Evolutionary conservation across 495 filamentous ascomycete species (phyloP), one percentile per base, ranked within the genome.

Genomic region (Tuber aestivum): DNA sequence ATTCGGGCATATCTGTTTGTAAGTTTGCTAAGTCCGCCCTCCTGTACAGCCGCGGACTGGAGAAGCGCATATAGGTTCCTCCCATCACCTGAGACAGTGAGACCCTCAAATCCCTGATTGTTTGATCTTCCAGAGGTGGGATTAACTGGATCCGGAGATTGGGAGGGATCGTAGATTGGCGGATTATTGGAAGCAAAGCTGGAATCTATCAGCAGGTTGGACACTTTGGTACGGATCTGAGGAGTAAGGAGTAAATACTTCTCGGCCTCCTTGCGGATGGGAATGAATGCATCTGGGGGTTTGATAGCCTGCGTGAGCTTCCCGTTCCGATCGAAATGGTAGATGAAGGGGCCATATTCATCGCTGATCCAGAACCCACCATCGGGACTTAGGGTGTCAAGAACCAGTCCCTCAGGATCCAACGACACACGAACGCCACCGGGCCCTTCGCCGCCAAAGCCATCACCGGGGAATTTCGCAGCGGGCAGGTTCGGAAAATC

Each of bases 331-430:
- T 86, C 84, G 85, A 94, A 94, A 16, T 90, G 78, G 85, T 90
- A 94, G 37, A 93, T 85, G 77, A 90, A 94, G 0, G 91, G 92
- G 6, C 92, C 92, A 81, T 94, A 94, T 82, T 95, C 92, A 82
- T 94, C 92, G 48, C 87, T 89, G 44, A 94, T 85, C 91, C 91
- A 94, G 86, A 94, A 94, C 3, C 86, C 85, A 74, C 88, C 89
- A 74, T 93, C 89, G 12, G 70, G n/a, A 40, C 61, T 70, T 8
- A 23, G 35, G 0, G 83, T 73, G 68, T 86, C 87, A 23, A 94
- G 86, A n/a, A 89, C 89, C 6, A 94, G 84, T 37, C 91, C 92
- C 82, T 94, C 93, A 10, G 88, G 79, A 83, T 95, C 92, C 3
- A 94, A 72, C 1, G 89, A 83, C 69, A 94, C 86, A 23, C 90